Evolutionary conservation across 768 basidiomycete genomes (phyloP).

Genomic region (Russula abietina): DNA sequence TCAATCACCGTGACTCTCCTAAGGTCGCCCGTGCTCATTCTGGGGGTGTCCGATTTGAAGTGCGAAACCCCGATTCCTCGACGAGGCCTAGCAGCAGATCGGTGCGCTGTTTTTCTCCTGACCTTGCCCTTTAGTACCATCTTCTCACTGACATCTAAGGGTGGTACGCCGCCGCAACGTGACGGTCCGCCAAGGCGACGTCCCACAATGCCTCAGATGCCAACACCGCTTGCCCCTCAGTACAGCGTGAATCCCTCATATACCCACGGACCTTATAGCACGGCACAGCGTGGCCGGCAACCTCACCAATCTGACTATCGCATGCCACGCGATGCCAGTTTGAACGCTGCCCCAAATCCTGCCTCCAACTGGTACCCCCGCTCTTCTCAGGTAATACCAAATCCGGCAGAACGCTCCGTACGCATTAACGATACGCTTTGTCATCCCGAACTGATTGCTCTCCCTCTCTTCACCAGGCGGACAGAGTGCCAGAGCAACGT

Average conservation of each 20-base stretch:
- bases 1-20: not conserved
- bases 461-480: not conserved
- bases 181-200: slow-evolving; percentile 11
- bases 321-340: not conserved
- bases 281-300: not conserved
- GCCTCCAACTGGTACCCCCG: not conserved
- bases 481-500: not conserved
- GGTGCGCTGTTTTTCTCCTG: not conserved
- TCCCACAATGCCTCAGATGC: slow-evolving; percentile 17
- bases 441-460: not conserved
- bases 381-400: not conserved
- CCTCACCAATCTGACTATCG: not conserved
- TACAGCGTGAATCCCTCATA: not conserved
- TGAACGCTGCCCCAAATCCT: not conserved
- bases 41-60: not conserved
- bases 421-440: not conserved
- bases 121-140: not conserved
- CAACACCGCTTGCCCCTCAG: slow-evolving; percentile 9
- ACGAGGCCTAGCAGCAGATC: not conserved
- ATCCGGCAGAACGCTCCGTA: slow-evolving; percentile 3
- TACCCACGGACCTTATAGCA: not conserved
- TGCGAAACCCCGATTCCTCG: not conserved
- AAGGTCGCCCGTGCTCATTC: not conserved
- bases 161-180: not conserved
- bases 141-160: not conserved